Evolutionary conservation across 148 eudicot genomes (phyloP), one percentile per base, ranked within the genome.

Genomic region (Fagopyrum esculentum): DNA sequence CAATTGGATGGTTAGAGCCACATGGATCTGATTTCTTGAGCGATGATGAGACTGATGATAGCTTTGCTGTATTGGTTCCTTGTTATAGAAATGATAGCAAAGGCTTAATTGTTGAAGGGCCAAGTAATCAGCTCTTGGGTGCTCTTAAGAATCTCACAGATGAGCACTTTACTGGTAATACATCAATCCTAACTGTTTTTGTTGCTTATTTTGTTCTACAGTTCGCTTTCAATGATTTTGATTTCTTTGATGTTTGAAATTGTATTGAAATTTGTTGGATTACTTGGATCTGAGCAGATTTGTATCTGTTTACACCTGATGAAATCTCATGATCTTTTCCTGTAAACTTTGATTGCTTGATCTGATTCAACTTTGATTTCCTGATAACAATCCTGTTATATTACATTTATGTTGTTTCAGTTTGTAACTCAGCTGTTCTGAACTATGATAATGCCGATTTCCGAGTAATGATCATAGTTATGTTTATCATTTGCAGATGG

Each of bases 1-100:
- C 98, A 0, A 88, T 93, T 13, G 97, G 97, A 79, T 93, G 98
- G 98, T 79, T 88, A 73, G 98, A 93, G 79, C 97, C 95, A 5
- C 97, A 88, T 73, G 93, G 85, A 66, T 80, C 91, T 72, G 95
- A 82, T 78, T 93, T 93, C 82, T 88, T 87, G 84, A 87, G 91
- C 81, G 97, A 91, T 69, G 95, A 89, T 75, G 98, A 88, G 82
- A 84, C 48, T 6, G 98, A 89, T 70, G 83, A 82, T 72, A 91
- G 95, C 71, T 93, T 93, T 86, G 98, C 91, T 47, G 97, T 93
- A 73, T 77, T 93, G 69, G 98, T 93, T 71, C 98, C 91, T 76
- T 93, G 97, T 83, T 93, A 91, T 73, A 90, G 82, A 69, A 78
- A 78, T 70, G 86, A 80, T 49, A 57, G 51, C 72, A 82, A 70